Conservation (phyloP, 202 grass and related monocot genomes). For the Cymbopogon flexuosus region DNA sequence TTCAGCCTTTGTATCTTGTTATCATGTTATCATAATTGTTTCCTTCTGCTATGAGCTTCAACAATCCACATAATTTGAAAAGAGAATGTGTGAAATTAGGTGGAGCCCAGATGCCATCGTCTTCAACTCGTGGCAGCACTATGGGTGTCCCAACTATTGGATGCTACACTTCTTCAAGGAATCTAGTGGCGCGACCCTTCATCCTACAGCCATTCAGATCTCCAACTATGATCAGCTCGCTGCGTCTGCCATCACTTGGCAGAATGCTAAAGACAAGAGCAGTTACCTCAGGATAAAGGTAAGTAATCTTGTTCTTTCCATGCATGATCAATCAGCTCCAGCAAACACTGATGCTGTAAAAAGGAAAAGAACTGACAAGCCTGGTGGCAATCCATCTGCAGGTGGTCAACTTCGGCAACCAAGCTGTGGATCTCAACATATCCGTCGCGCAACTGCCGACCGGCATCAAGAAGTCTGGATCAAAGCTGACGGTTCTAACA, state of each 20-base stretch:
- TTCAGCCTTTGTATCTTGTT: neutral
- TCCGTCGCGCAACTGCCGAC: slow-evolving; percentile 35
- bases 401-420: slow-evolving; percentile 79
- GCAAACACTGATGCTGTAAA: too few species aligned
- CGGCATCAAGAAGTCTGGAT: slow-evolving; percentile 44
- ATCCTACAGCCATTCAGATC: slow-evolving; percentile 41
- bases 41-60: neutral
- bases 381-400: slow-evolving; percentile 22
- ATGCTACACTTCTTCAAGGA: slow-evolving; percentile 94
- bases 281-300: slow-evolving; percentile 91
- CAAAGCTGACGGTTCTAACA: slow-evolving; percentile 55
- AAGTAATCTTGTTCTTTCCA: neutral
- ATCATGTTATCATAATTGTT: neutral
- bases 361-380: neutral
- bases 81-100: slow-evolving; percentile 28
- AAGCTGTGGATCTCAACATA: slow-evolving; percentile 58
- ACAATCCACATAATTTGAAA: neutral
- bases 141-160: slow-evolving; percentile 93
- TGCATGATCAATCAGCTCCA: neutral
- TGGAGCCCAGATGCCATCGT: slow-evolving; percentile 88
- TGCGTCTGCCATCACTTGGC: slow-evolving; percentile 72
- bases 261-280: slow-evolving; percentile 44
- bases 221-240: slow-evolving; percentile 44
- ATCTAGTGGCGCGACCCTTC: slow-evolving; percentile 60
- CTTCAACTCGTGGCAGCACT: slow-evolving; percentile 78